These are phyloP conservation scores for Aureobasidium namibiae DNA, from an alignment of 2,329 filamentous ascomycete genomes.

Conservation along the genomic window DNA sequence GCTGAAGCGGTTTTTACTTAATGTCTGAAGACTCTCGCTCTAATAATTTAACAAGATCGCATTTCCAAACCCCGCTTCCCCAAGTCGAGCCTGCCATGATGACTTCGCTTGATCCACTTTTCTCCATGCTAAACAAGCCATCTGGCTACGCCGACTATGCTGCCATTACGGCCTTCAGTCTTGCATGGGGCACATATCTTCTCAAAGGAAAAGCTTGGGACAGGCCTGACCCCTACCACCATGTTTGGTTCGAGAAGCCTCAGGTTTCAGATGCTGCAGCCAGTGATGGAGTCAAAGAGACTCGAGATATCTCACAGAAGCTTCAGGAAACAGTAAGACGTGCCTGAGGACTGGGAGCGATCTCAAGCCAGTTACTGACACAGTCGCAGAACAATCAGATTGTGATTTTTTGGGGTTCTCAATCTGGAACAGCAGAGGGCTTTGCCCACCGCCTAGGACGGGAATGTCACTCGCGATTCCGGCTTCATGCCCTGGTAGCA, in stretches of 20 bases:
- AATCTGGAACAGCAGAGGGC: conserved; percentile 39
- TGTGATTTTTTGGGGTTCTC: conserved; percentile 43
- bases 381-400: conserved; percentile 19
- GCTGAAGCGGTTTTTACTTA: background rate
- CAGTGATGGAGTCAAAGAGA: background rate
- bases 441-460: conserved; percentile 34
- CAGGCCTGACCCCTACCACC: conserved; percentile 2
- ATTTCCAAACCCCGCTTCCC: background rate
- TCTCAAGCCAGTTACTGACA: background rate
- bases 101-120: background rate
- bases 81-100: background rate
- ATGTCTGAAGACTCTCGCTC: background rate
- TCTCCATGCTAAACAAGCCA: background rate
- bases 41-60: background rate
- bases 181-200: background rate
- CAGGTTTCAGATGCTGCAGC: background rate
- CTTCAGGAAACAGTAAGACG: background rate
- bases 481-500: conserved; percentile 32
- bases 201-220: background rate
- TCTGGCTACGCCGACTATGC: background rate
- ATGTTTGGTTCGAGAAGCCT: conserved; percentile 2
- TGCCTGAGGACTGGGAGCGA: background rate
- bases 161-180: background rate
- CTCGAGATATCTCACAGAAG: background rate
- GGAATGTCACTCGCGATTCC: conserved; percentile 34